Evolutionary conservation across 1,284 basidiomycete genomes (phyloP), one percentile per base, ranked within the genome.

Genomic region (Lignosus rhinocerotis): DNA sequence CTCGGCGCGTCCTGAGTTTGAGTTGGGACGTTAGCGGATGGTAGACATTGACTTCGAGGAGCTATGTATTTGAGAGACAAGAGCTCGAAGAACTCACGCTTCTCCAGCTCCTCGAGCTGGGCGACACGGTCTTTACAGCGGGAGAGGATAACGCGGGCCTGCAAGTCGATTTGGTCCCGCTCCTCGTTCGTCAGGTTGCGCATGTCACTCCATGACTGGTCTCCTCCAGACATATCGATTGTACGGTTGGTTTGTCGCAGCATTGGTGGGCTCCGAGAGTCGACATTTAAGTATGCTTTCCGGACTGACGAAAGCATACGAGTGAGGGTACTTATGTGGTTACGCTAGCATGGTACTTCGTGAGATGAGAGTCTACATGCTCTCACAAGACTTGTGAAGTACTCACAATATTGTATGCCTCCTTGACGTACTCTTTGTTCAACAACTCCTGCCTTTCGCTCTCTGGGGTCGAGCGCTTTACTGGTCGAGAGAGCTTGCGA

Each of bases 121-220:
- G 86, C 88, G 21, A 96, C 89, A 61, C 91, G 81, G 61, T 94
- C 89, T 16, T 93, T 85, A 72, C 92, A 94, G 56, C 87, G 85
- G 53, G 86, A 85, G 57, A 96, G 78, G 52, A 94, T 88, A 58
- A 93, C 81, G 61, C 90, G 87, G 31, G 93, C 88, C 71, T 95
- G 92, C 62, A 94, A 78, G 77, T 96, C 94, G 60, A 96, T 90
- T 73, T 95, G 91, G 74, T 96, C 93, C 53, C 94, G 79, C 72
- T 96, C 93, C 61, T 90, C 85, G 67, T 96, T 93, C 25, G 84
- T 86, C 14, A 96, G 80, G 69, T 88, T 79, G 59, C 84, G 85
- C 46, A 93, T 79, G 56, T 84, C 83, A 12, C 83, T 74, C 88
- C 88, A 93, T 31, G 80, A 76, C 56, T 81, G 78, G 54, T 82